These are phyloP conservation scores for Cyclostephanos invisitatus DNA, from an alignment of 108 stramenopile genomes.

Conservation along the genomic window DNA sequence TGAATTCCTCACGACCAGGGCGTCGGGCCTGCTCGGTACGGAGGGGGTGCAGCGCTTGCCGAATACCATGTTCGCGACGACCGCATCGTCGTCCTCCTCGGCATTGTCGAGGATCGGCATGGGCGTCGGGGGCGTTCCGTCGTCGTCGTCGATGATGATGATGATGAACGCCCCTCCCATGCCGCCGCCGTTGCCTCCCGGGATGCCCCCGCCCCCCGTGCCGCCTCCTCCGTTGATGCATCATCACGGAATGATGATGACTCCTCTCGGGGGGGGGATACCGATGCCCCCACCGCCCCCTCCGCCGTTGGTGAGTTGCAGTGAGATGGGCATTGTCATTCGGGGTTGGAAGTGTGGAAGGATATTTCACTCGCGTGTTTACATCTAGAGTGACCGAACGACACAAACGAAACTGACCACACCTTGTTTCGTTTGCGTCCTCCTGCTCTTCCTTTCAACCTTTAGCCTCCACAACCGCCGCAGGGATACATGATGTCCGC, in stretches of 20 bases:
- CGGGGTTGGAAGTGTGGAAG: too few species aligned
- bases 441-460: neutral
- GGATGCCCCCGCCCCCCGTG: constrained; percentile 20
- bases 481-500: neutral
- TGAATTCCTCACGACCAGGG: constrained; percentile 43
- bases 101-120: constrained; percentile 1
- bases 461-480: neutral
- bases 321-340: neutral
- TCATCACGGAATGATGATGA: neutral
- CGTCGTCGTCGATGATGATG: constrained; percentile 12
- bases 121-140: neutral
- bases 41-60: constrained; percentile 43
- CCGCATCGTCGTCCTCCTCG: constrained; percentile 22
- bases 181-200: constrained; percentile 17
- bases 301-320: constrained; percentile 2
- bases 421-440: neutral
- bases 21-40: constrained; percentile 37
- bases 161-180: constrained; percentile 4
- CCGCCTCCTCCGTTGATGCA: constrained; percentile 21
- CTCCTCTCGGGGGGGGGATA: neutral
- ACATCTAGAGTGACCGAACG: too few species aligned
- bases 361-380: neutral
- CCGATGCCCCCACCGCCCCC: constrained; percentile 26
- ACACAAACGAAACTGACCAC: neutral
- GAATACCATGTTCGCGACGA: constrained; percentile 51